Percentiles rank a stretch among this genome's conserved stretches.
Conservation (phyloP, 148 eudicot species). For the Rhododendron kiyosumense region DNA sequence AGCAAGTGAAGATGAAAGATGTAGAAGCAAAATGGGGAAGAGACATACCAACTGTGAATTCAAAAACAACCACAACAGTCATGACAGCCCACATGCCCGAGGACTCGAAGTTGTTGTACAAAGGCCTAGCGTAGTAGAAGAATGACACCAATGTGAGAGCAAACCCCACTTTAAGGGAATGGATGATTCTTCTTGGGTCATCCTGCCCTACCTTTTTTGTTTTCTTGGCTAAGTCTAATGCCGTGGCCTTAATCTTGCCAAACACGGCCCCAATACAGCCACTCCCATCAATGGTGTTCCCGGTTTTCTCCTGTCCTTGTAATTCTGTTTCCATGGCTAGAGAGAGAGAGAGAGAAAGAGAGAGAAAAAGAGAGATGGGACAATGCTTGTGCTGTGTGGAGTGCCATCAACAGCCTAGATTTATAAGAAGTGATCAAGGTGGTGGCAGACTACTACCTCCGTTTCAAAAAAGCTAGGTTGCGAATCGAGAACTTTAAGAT, state of each 20-base stretch:
- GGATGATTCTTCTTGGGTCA: constrained; percentile 70
- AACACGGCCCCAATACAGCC: constrained; percentile 17
- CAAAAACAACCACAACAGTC: constrained; percentile 80
- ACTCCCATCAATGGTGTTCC: background rate
- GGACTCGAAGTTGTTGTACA: constrained; percentile 47
- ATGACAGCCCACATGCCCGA: constrained; percentile 81
- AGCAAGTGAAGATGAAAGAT: background rate
- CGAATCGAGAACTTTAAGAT: too few relatives aligned
- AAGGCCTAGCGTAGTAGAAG: constrained; percentile 58
- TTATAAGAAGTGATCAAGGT: too few relatives aligned
- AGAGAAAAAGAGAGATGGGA: background rate
- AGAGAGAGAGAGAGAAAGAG: background rate
- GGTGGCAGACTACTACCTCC: too few relatives aligned
- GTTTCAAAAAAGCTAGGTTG: too few relatives aligned
- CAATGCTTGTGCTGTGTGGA: background rate
- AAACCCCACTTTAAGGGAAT: constrained; percentile 64
- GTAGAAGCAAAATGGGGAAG: background rate
- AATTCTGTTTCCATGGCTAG: constrained; percentile 10
- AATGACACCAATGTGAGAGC: constrained; percentile 63
- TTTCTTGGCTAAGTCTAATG: constrained; percentile 14
- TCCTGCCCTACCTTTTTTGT: constrained; percentile 33
- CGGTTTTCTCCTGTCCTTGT: background rate
- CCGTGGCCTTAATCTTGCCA: constrained; percentile 10
- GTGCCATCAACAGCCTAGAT: too few relatives aligned
- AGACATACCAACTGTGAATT: constrained; percentile 65